Evolutionary conservation across 805 yeast species (phyloP).

Genomic region (Cyberlindnera nakhonratchasimensis): DNA sequence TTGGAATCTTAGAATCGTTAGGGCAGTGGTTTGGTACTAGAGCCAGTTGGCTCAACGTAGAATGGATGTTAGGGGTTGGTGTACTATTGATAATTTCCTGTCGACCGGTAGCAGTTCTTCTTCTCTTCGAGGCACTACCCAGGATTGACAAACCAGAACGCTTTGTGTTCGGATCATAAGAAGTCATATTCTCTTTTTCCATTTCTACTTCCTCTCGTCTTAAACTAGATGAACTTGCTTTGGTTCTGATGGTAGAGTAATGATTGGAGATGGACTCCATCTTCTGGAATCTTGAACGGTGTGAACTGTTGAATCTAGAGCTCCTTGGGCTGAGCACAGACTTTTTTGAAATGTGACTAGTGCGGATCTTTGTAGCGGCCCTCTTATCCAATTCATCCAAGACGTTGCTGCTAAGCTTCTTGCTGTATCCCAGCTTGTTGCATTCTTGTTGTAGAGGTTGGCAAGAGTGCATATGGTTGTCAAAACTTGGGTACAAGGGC

Average conservation of each 20-base stretch:
- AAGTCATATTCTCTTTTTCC: constrained; percentile 25
- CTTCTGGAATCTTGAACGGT: constrained; percentile 27
- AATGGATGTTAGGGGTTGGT: too few relatives aligned
- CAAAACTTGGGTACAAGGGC: constrained; percentile 6
- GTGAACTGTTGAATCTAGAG: constrained; percentile 23
- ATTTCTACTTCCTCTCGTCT: constrained; percentile 18
- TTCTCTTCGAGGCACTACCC: constrained; percentile 23
- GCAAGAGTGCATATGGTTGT: background rate
- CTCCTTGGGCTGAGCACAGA: constrained; percentile 22
- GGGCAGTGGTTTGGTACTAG: background rate
- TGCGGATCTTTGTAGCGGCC: constrained; percentile 25
- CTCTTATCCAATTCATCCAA: constrained; percentile 33
- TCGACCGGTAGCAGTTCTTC: constrained; percentile 21
- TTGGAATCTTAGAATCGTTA: constrained; percentile 7
- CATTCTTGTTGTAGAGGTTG: constrained; percentile 13
- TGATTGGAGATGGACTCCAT: constrained; percentile 34
- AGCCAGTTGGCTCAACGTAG: background rate
- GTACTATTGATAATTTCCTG: constrained; percentile 10
- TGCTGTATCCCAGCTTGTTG: constrained; percentile 30
- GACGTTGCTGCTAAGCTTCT: constrained; percentile 32
- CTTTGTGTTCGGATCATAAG: constrained; percentile 26
- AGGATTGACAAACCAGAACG: constrained; percentile 18
- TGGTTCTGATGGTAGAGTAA: constrained; percentile 27
- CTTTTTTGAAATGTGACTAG: constrained; percentile 10
- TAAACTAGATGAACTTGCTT: constrained; percentile 1